Evolutionary conservation across 2,329 filamentous ascomycete genomes (phyloP).

Genomic region (Aureobasidium sp.): DNA sequence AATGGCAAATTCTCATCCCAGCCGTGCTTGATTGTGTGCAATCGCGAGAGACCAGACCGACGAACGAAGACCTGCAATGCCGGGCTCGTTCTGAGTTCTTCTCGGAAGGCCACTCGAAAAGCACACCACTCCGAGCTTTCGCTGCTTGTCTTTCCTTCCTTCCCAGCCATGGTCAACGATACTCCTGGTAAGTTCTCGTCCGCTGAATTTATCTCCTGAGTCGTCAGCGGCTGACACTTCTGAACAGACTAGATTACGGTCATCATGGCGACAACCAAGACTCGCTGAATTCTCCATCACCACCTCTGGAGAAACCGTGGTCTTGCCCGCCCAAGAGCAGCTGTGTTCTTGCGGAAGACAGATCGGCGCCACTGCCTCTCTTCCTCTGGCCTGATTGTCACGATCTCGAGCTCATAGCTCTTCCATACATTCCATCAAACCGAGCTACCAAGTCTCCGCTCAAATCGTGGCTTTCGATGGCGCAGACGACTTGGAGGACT

Average conservation of each 20-base stretch:
- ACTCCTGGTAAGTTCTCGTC: background rate
- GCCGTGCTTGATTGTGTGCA: background rate
- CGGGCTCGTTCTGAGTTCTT: background rate
- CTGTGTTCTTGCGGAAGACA: too few species aligned
- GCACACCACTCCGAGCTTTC: background rate
- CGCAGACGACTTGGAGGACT: background rate
- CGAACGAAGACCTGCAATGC: background rate
- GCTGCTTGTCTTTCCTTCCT: background rate
- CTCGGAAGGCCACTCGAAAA: background rate
- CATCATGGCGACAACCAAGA: background rate
- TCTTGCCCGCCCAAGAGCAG: too few species aligned
- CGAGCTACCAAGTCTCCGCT: too few species aligned
- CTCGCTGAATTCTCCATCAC: background rate
- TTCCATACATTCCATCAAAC: too few species aligned
- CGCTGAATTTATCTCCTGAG: background rate
- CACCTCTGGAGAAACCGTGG: background rate
- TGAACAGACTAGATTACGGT: background rate
- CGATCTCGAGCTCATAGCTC: too few species aligned
- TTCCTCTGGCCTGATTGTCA: too few species aligned
- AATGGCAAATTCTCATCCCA: background rate
- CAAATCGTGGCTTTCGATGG: background rate
- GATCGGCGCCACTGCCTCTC: too few species aligned
- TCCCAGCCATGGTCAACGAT: background rate
- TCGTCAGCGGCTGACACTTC: background rate
- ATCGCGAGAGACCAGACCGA: too few species aligned